Evolutionary conservation across 768 basidiomycete genomes (phyloP), one percentile per base, ranked within the genome.

Genomic region (Phallus indusiatus): DNA sequence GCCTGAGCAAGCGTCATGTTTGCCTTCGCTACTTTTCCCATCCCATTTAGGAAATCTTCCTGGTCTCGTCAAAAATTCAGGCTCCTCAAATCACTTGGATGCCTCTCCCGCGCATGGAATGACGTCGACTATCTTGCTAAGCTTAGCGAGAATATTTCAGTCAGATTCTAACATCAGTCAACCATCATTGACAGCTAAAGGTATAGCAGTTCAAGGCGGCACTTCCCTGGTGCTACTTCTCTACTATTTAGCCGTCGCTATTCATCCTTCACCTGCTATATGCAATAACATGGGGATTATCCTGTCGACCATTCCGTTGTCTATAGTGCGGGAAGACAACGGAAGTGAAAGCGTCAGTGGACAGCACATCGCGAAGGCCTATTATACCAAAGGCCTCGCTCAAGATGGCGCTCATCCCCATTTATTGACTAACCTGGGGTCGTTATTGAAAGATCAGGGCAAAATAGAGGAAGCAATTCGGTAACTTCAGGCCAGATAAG

Each of bases 221-320:
- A 69, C 73, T 18, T 72, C 74, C 1, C 62, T 80, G 33, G 66
- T 73, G 49, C 71, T 80, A 9, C 55, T 80, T 48, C 68, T 80
- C 53, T 79, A 80, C 62, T 80, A 80, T 64, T 64, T 79, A 22
- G 75, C 79, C 0, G 67, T 78, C 1, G 71, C 76, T 1, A 68
- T 79, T 36, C 69, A 70, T 60, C 77, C 77, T 5, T 72, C 73
- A 12, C 72, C 79, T 1, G 75, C 76, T 28, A 76, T 74, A 21
- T 73, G 75, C 67, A 80, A 80, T 62, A 79, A 80, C 57, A 73
- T 79, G 33, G 79, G 79, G 17, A 78, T 80, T 57, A 65, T 80
- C 24, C 63, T 80, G 9, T 75, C 77, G 17, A 67, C 71, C 3
- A 64, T 77, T 47, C 67, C 67, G 20, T 52, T 64, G 11, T 47